Evolutionary conservation across 345 rosid genomes (phyloP).

Genomic region (Mercurialis annua): DNA sequence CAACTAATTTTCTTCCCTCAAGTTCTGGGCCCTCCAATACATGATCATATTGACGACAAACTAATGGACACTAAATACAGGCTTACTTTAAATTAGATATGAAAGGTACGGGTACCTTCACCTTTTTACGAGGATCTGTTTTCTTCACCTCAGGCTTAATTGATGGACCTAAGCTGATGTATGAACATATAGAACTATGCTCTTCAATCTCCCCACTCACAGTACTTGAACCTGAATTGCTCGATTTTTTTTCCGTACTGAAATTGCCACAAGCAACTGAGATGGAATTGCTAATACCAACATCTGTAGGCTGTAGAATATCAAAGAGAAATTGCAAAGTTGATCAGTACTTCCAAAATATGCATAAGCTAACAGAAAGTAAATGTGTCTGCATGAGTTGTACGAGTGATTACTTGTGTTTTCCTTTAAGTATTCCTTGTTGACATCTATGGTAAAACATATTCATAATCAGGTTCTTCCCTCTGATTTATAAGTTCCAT

Average conservation of each 20-base stretch:
- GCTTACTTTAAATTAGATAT: constrained; percentile 6
- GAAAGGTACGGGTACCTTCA: constrained; percentile 15
- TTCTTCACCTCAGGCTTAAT: constrained; percentile 16
- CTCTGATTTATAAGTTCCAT: neutral
- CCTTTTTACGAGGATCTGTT: constrained; percentile 13
- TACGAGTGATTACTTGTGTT: neutral
- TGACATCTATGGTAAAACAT: neutral
- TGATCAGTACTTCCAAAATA: neutral
- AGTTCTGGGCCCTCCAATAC: constrained; percentile 4
- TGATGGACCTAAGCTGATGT: constrained; percentile 32
- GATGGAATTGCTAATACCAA: constrained; percentile 14
- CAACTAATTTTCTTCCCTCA: neutral
- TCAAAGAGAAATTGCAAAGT: constrained; percentile 8
- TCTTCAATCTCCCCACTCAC: constrained; percentile 36
- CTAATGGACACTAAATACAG: neutral
- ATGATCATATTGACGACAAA: neutral
- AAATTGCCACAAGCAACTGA: constrained; percentile 11
- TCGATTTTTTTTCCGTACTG: constrained; percentile 18
- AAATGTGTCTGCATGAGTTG: neutral
- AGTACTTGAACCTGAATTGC: constrained; percentile 21
- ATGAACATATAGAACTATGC: constrained; percentile 34
- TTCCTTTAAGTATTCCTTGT: neutral
- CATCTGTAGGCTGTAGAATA: constrained; percentile 37
- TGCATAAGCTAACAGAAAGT: neutral
- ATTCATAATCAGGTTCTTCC: neutral